phyloP scores from a whole-genome alignment of 768 basidiomycete genomes.

The Cubamyces lactineus region DNA sequence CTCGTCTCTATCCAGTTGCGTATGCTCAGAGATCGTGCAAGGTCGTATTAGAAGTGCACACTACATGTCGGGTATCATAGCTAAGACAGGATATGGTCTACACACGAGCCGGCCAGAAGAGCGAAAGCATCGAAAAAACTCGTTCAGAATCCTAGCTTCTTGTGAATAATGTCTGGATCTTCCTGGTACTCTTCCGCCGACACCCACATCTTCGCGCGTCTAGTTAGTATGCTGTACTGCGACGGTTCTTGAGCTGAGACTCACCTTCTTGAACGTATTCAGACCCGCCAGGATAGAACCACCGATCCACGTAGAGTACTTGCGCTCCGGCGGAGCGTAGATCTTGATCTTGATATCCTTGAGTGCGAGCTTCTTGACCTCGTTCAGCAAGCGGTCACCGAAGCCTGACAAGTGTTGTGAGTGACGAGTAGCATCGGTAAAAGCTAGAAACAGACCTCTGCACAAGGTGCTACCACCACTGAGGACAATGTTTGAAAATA shows the following conservation, averaged over 20 bases:
- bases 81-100: constrained; percentile 29
- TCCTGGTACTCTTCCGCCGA: constrained; percentile 99
- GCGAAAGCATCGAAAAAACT: constrained; percentile 11
- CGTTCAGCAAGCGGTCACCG: constrained; percentile 93
- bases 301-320: constrained; percentile 97
- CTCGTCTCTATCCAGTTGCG: background rate
- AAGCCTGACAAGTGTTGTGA: constrained; percentile 60
- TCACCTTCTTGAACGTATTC: constrained; percentile 96
- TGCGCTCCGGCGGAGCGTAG: constrained; percentile 98
- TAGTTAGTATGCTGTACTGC: constrained; percentile 3
- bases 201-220: constrained; percentile 88
- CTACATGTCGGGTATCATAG: constrained; percentile 33
- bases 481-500: constrained; percentile 96
- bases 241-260: constrained; percentile 12
- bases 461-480: constrained; percentile 97
- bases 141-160: constrained; percentile 81
- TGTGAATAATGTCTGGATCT: constrained; percentile 98
- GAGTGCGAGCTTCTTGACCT: constrained; percentile 93
- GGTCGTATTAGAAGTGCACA: constrained; percentile 25
- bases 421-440: constrained; percentile 27
- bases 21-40: constrained; percentile 8
- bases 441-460: constrained; percentile 59
- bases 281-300: constrained; percentile 96
- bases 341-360: constrained; percentile 99
- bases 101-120: constrained; percentile 16